phyloP scores from a whole-genome alignment of 176 grass and related monocot genomes.

The Ensete ventricosum region DNA sequence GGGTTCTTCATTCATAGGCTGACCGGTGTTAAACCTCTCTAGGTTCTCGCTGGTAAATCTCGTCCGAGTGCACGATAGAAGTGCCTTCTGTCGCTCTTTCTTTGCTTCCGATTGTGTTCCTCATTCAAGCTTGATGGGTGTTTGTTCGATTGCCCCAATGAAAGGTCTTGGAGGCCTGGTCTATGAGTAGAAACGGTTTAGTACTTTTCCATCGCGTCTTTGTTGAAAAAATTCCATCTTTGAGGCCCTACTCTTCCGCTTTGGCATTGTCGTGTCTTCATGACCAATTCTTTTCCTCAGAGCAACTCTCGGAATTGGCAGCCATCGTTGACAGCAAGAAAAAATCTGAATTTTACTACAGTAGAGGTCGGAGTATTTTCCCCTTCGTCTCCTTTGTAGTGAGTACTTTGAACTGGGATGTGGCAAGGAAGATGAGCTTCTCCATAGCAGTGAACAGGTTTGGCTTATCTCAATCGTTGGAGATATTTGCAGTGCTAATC shows the following conservation, averaged over 20 bases:
- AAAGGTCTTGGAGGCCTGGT: not conserved
- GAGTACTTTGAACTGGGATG: constrained; percentile 35
- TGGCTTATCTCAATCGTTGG: constrained; percentile 27
- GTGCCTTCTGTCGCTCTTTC: not conserved
- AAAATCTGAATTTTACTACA: not conserved
- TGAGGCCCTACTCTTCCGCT: not conserved
- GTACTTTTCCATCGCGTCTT: not conserved
- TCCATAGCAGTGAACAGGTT: constrained; percentile 34
- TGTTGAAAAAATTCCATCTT: not conserved
- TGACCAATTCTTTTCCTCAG: not conserved
- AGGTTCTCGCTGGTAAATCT: too few relatives aligned
- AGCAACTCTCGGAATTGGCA: not conserved
- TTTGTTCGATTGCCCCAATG: not conserved
- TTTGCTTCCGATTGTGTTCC: not conserved
- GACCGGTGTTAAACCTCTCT: not conserved
- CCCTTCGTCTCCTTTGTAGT: constrained; percentile 38
- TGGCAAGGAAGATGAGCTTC: constrained; percentile 43
- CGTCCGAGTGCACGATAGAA: too few relatives aligned
- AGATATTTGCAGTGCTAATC: constrained; percentile 19
- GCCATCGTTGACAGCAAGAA: not conserved
- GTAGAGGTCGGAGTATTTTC: constrained; percentile 21
- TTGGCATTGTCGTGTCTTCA: not conserved
- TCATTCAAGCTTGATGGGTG: not conserved
- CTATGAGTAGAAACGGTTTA: not conserved
- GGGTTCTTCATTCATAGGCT: not conserved